Base-by-base conservation (phyloP, 805 yeast species). In the Metschnikowia picachoensis region DNA sequence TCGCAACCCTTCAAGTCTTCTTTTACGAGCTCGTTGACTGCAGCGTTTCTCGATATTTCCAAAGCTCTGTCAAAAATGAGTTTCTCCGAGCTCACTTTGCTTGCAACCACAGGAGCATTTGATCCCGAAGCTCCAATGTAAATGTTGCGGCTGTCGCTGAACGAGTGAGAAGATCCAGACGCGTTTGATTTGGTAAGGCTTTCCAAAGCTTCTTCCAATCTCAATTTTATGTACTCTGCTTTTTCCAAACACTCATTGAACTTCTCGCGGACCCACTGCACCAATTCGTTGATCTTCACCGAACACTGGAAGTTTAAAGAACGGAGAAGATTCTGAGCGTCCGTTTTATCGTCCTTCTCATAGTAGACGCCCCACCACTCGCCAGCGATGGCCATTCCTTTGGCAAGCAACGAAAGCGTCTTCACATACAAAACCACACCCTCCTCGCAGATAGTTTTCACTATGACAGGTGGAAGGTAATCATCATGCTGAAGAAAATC, bases 21-120 rank as follows among this genome's bases (percentile, higher is more conserved):
- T 37, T 87, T 87, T 35, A 77, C 79, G 57, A 90, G 73, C 66
- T 92, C 99, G 61, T 85, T 82, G 46, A 86, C 84, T 0, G 98
- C 98, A 1, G 98, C 96, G 41, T 81, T 82, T 57, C 95, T 79
- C 2, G 96, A 87, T 72, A 91, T 87, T 59, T 92, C 98, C 59
- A 92, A 75, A 2, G 98, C 97, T 40, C 98, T 75, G 57, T 94
- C 97, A 66, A 92, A 94, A 25, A 91, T 80, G 53, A 91, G 73
- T 60, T 87, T 87, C 63, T 92, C 97, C 3, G 95, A 88, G 44
- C 83, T 76, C 7, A 82, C 74, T 43, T 48, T 38, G 40, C n/a
- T 44, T 16, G 44, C 42, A 10, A 30, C 32, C 2, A 17, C 25
- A 13, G 40, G 33, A 12, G 41, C 48, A 25, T 43, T 43, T 9